These are phyloP conservation scores for Aspergillus vadensis DNA, from an alignment of 2,329 filamentous ascomycete genomes.

Conservation along the genomic window DNA sequence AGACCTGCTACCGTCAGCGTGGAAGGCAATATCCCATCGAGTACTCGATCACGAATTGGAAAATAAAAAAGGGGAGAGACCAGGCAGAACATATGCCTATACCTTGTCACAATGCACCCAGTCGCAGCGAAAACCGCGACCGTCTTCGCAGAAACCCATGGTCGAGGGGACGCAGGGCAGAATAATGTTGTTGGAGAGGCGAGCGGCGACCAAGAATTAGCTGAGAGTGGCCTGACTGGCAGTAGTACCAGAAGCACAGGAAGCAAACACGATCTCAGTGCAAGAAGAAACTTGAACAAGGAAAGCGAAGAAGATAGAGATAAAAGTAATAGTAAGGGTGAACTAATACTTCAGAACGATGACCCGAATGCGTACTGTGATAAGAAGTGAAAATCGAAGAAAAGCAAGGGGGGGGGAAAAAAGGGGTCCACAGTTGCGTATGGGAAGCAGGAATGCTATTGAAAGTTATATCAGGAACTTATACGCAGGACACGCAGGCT, in stretches of 20 bases:
- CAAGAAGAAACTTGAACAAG: neutral
- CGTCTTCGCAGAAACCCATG: conserved; percentile 42
- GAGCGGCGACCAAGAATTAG: neutral
- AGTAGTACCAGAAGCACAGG: neutral
- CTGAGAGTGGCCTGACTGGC: neutral
- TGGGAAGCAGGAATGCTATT: conserved; percentile 19
- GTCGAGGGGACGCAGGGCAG: conserved; percentile 8
- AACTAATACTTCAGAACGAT: no score
- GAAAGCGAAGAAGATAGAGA: neutral
- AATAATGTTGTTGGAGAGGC: neutral
- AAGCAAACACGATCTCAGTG: neutral
- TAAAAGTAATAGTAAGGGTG: neutral
- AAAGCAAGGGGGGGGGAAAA: conserved; percentile 16
- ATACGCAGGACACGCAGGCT: conserved; percentile 15
- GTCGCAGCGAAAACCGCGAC: conserved; percentile 47
- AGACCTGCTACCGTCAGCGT: conserved; percentile 36
- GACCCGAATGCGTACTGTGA: neutral
- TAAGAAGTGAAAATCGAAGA: conserved; percentile 12
- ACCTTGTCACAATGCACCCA: conserved; percentile 50
- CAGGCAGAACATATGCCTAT: conserved; percentile 11
- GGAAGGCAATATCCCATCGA: conserved; percentile 3
- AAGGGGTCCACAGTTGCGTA: conserved; percentile 5
- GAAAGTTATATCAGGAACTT: conserved; percentile 18
- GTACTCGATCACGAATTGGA: neutral
- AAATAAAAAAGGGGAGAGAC: neutral